Base-by-base conservation (phyloP, 441 rosid genomes). In the Mallotus repandus region DNA sequence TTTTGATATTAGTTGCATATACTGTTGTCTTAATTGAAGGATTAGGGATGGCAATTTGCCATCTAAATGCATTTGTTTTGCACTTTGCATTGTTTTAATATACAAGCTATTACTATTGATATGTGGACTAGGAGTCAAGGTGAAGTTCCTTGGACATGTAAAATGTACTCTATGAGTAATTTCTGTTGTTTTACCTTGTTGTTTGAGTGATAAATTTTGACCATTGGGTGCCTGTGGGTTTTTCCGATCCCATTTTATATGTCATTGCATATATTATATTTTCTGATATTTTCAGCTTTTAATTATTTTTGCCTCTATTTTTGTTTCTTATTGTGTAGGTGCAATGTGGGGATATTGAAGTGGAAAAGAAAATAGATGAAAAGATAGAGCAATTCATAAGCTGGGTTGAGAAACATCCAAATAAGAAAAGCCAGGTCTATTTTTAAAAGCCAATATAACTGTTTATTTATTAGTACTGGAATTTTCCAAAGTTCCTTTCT, bases 401-500 rank as follows among this genome's bases (percentile, higher is more conserved):
- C 80, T 91, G 96, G 98, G 96, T 89, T 5, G 98, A 91, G 83
- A 95, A 91, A 81, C 99, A 92, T 55, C 98, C 97, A 0, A 95
- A 92, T 86, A 92, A 92, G 87, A 95, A 91, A 84, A 91, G 90
- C 79, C 98, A 92, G 94, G 99, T 91, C 16, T 25, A 63, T 68
- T 52, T 49, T 38, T 48, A 25, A 54, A 15, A 54, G 32, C 6
- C 35, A 53, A 4, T 59, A 68, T 57, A 21, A 19, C 7, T 22
- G 12, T 68, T 59, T 19, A 11, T 68, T 46, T 72, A 29, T 11
- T 48, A 25, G 5, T 29, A 56, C 53, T 41, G 35, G 43, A 50
- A 41, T 13, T 10, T 18, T 59, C 46, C n/a, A 12, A 56, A 61
- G 46, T 54, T 8, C 19, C 4, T 18, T 13, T 54, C 25, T 54